Evolutionary conservation across 169 alveolate species (phyloP).

Genomic region (Cryptosporidium parvum): DNA sequence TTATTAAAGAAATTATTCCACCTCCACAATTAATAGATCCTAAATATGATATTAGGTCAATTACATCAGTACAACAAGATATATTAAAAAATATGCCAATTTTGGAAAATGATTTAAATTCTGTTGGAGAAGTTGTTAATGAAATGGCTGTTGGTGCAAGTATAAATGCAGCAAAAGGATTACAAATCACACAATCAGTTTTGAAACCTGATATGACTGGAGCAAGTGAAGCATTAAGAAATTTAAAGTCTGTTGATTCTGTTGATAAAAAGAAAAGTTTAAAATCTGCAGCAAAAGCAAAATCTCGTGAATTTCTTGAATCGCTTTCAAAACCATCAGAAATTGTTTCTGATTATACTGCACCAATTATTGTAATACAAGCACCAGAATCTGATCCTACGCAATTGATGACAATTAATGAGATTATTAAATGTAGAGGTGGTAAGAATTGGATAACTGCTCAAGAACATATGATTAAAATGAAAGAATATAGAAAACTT

Average conservation of each 20-base stretch:
- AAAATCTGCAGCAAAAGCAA: slow-evolving; percentile 41
- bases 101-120: slow-evolving; percentile 35
- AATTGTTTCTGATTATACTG: slow-evolving; percentile 67
- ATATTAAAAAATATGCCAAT: slow-evolving; percentile 36
- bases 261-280: slow-evolving; percentile 18
- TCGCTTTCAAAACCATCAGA: slow-evolving; percentile 57
- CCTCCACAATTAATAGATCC: slow-evolving; percentile 43
- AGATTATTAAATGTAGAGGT: slow-evolving; percentile 64
- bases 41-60: slow-evolving; percentile 28
- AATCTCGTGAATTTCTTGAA: slow-evolving; percentile 64
- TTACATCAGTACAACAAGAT: slow-evolving; percentile 56
- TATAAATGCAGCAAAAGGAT: slow-evolving; percentile 73
- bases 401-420: slow-evolving; percentile 45
- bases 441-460: slow-evolving; percentile 61
- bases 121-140: slow-evolving; percentile 61
- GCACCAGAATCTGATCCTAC: slow-evolving; percentile 72
- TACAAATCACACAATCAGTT: slow-evolving; percentile 49
- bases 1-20: slow-evolving; percentile 51
- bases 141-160: slow-evolving; percentile 76
- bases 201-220: slow-evolving; percentile 56
- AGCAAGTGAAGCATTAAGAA: slow-evolving; percentile 14
- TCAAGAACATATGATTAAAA: slow-evolving; percentile 35
- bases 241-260: slow-evolving; percentile 19
- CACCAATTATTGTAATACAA: slow-evolving; percentile 74
- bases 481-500: slow-evolving; percentile 60